Conservation (phyloP, 177 flowering plant species). For the Vitis hybrid region DNA sequence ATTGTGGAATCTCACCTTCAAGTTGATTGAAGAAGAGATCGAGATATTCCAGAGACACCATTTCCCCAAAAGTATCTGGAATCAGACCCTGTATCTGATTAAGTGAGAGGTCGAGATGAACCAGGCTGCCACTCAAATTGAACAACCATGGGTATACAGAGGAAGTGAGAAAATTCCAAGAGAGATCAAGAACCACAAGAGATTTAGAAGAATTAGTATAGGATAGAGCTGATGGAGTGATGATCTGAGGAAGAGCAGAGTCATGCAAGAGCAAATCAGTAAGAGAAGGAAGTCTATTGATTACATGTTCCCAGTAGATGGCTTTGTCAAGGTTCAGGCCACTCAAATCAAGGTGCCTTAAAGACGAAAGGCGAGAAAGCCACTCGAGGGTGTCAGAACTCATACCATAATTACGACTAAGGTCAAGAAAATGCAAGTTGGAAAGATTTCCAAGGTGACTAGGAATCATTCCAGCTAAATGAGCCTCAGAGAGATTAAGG, state of each 20-base stretch:
- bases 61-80: too few species aligned
- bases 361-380: slow-evolving; percentile 12
- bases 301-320: slow-evolving; percentile 7
- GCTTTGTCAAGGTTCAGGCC: neutral
- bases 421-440: slow-evolving; percentile 20
- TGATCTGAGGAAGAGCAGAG: slow-evolving; percentile 10
- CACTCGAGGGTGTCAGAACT: slow-evolving; percentile 7
- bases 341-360: slow-evolving; percentile 6
- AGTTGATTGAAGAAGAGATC: too few species aligned
- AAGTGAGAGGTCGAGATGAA: too few species aligned
- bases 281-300: slow-evolving; percentile 13
- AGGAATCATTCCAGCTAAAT: slow-evolving; percentile 23
- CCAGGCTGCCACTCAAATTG: neutral
- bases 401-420: neutral
- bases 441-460: slow-evolving; percentile 30
- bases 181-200: slow-evolving; percentile 14
- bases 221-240: neutral
- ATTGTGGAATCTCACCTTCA: too few species aligned
- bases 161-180: slow-evolving; percentile 5
- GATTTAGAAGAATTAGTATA: slow-evolving; percentile 5
- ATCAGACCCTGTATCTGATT: too few species aligned
- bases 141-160: slow-evolving; percentile 15
- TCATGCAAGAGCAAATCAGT: neutral
- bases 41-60: too few species aligned
- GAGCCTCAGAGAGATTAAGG: slow-evolving; percentile 14